Percentiles rank a stretch among this genome's conserved stretches.
phyloP scores from a whole-genome alignment of 345 rosid genomes.

The Odontarrhena argentea region DNA sequence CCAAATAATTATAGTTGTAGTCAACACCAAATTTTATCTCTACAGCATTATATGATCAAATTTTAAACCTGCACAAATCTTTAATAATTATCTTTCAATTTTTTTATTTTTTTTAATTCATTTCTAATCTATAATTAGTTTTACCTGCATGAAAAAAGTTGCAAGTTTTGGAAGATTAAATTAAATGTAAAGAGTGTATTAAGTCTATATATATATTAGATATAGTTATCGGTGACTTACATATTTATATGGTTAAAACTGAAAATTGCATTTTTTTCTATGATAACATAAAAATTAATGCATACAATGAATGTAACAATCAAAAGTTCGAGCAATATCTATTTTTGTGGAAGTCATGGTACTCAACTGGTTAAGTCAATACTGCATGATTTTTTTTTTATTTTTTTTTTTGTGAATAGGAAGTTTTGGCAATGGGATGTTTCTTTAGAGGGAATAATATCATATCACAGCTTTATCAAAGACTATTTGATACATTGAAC shows the following conservation, averaged over 20 bases:
- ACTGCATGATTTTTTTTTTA: neutral
- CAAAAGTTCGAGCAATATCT: neutral
- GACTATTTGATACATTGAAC: constrained; percentile 35
- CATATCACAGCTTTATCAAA: constrained; percentile 14
- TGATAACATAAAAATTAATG: neutral
- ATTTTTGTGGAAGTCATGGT: neutral
- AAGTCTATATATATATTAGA: neutral
- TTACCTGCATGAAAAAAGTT: neutral
- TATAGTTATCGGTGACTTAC: neutral
- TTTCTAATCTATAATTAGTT: neutral
- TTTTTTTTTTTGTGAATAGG: neutral
- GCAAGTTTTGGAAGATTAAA: neutral
- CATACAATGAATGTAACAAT: neutral
- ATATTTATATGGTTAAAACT: neutral
- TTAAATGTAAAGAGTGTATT: neutral
- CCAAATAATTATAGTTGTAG: neutral
- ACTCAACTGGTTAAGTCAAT: neutral
- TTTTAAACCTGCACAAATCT: too few relatives aligned
- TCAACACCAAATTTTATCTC: too few relatives aligned
- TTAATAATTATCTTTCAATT: too few relatives aligned
- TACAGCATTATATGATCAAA: too few relatives aligned
- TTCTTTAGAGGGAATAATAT: constrained; percentile 25
- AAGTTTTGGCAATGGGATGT: constrained; percentile 10
- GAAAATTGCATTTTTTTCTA: neutral
- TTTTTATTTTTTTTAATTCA: too few relatives aligned